phyloP scores from a whole-genome alignment of 2,329 filamentous ascomycete species.

The Fusarium albidum region DNA sequence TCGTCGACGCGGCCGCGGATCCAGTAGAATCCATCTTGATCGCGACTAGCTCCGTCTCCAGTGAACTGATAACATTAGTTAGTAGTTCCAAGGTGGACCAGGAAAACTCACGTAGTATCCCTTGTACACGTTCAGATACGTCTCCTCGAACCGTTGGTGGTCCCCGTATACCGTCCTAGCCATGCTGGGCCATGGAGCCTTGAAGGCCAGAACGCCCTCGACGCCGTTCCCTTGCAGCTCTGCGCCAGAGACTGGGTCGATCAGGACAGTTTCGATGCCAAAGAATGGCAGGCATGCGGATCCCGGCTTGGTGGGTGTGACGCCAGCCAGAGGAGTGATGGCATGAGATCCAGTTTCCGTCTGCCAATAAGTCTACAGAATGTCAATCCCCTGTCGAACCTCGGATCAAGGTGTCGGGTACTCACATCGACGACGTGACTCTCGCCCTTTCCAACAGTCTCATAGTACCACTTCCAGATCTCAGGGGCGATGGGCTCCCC shows the following conservation, averaged over 20 bases:
- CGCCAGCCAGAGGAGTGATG: constrained; percentile 86
- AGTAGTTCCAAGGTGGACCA: constrained; percentile 9
- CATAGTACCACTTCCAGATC: constrained; percentile 98
- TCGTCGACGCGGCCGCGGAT: constrained; percentile 96
- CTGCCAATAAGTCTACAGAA: constrained; percentile 98
- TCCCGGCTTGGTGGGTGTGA: constrained; percentile 93
- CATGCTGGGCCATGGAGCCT: constrained; percentile 96
- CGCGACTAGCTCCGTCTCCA: constrained; percentile 87
- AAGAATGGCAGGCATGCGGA: constrained; percentile 95
- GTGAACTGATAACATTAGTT: constrained; percentile 67
- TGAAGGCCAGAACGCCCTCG: constrained; percentile 92
- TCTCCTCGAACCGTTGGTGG: constrained; percentile 96
- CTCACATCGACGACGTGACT: constrained; percentile 90
- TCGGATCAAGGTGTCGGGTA: no score
- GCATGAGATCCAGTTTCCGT: constrained; percentile 95
- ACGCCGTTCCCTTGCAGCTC: constrained; percentile 92
- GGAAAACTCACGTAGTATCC: constrained; percentile 81
- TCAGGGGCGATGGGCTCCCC: constrained; percentile 97
- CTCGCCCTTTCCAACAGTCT: constrained; percentile 87
- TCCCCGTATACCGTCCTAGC: constrained; percentile 93
- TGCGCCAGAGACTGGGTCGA: constrained; percentile 89
- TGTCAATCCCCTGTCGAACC: no score
- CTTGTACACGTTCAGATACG: constrained; percentile 93
- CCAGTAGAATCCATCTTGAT: constrained; percentile 98
- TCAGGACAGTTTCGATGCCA: constrained; percentile 91